Evolutionary conservation across 805 yeast genomes (phyloP), one percentile per base, ranked within the genome.

Genomic region (Sugiyamaella qingdaonensis): DNA sequence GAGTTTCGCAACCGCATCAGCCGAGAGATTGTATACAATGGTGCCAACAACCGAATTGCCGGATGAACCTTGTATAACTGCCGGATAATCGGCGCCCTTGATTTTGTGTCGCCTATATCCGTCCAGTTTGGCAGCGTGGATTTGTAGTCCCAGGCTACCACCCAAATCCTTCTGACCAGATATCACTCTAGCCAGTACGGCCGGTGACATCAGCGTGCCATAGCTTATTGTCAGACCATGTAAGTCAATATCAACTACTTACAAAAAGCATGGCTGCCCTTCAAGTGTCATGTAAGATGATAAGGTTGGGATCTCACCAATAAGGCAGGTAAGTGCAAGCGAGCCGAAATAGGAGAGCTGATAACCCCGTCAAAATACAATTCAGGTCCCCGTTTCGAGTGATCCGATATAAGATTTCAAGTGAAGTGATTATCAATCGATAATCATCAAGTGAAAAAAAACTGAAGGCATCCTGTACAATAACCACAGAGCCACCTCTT

Each of bases 201-300:
- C 9, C 8, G 58, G 62, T 10, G 58, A 44, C 63, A 60, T 61
- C 13, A 61, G 45, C 19, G 64, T 61, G 41, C 64, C 64, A 47
- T 61, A 61, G 52, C 61, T 58, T 13, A 35, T 35, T 29, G 42
- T 16, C 10, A 14, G 4, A 39, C 11, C 11, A 32, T 27, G 32
- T 35, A 4, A 9, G 11, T 36, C 29, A 8, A 13, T 19, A 21
- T 3, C 19, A 13, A 2, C 16, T 21, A 44, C 54, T 19, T 41
- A 51, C 54, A 51, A 51, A 34, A 51, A 51, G 35, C 54, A 45
- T 33, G 49, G 48, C 14, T 19, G 31, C 10, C 4, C 19, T 4
- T 46, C 39, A 24, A 32, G 18, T 19, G 49, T 46, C 39, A 46
- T 31, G 39, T 31, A 11, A 31, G 43, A 16, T 9, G 43, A 39